These are phyloP conservation scores for Populus tomentosa DNA, from an alignment of 441 rosid species.

Conservation along the genomic window DNA sequence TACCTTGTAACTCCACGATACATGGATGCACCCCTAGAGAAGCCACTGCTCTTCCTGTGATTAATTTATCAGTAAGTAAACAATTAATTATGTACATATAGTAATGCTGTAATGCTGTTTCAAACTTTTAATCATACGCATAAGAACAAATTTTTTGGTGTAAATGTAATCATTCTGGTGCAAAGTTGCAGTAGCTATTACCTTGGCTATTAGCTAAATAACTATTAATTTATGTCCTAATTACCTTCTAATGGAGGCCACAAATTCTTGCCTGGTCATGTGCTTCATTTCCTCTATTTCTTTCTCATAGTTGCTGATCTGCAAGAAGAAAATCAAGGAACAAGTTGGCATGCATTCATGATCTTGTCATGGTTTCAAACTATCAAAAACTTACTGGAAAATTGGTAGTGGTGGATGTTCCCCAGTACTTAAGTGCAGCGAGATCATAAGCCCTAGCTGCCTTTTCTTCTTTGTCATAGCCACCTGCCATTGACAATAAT, in stretches of 20 bases:
- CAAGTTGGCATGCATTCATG: not conserved
- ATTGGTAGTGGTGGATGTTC: slow-evolving; percentile 73
- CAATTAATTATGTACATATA: not conserved
- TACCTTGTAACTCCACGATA: slow-evolving; percentile 98
- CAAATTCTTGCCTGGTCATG: slow-evolving; percentile 98
- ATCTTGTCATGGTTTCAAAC: not conserved
- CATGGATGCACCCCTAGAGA: slow-evolving; percentile 98
- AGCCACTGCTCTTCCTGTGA: slow-evolving; percentile 93
- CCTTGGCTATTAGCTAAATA: no score
- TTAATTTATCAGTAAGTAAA: not conserved
- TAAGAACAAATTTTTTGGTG: no score
- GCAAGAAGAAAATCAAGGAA: not conserved
- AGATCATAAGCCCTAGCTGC: slow-evolving; percentile 72
- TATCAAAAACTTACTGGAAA: slow-evolving; percentile 49
- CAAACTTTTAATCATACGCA: no score
- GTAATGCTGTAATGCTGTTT: not conserved
- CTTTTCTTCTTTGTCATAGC: slow-evolving; percentile 98
- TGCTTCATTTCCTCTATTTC: slow-evolving; percentile 95
- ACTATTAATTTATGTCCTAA: no score
- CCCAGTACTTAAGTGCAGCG: no score
- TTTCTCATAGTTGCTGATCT: slow-evolving; percentile 90
- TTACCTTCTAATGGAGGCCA: slow-evolving; percentile 91
- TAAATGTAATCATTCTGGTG: not conserved
- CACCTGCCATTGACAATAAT: slow-evolving; percentile 42
- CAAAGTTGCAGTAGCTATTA: not conserved